A percentile compares a stretch with the other conserved stretches of the same genome.
Evolutionary conservation across 257 asterid species (phyloP).

Genomic region (Coffea canephora): DNA sequence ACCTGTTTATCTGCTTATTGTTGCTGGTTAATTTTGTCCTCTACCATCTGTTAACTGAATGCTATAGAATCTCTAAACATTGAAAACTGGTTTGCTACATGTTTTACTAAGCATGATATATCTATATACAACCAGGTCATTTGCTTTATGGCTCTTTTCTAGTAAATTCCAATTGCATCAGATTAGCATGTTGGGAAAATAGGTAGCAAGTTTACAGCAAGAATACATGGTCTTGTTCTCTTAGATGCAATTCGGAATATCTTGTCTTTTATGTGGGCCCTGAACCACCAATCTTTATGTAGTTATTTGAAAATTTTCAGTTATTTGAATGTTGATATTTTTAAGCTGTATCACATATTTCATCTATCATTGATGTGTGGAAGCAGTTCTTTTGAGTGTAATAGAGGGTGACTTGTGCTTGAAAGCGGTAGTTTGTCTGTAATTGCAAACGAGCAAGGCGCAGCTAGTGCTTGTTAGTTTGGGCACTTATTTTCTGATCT

Average conservation of each 20-base stretch:
- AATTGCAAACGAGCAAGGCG: not conserved
- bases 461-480: not conserved
- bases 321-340: not conserved
- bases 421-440: not conserved
- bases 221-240: not conserved
- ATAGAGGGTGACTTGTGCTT: not conserved
- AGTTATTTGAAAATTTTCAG: not conserved
- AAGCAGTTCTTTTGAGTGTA: not conserved
- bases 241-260: not conserved
- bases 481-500: conserved; percentile 5
- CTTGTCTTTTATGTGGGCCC: conserved; percentile 2
- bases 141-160: not conserved
- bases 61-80: not conserved
- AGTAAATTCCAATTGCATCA: not conserved
- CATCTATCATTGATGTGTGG: not conserved
- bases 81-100: too few species aligned
- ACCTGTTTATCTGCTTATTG: not conserved
- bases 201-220: not conserved
- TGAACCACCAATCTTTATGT: not conserved
- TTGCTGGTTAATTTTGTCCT: not conserved
- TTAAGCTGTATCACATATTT: not conserved
- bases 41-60: not conserved
- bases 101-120: not conserved
- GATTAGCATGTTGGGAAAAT: not conserved
- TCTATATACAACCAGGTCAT: not conserved